A percentile compares a stretch with the other conserved stretches of the same genome.
These are phyloP conservation scores for Colletotrichum sansevieriae DNA, from an alignment of 2,329 filamentous ascomycete genomes.

Conservation along the genomic window DNA sequence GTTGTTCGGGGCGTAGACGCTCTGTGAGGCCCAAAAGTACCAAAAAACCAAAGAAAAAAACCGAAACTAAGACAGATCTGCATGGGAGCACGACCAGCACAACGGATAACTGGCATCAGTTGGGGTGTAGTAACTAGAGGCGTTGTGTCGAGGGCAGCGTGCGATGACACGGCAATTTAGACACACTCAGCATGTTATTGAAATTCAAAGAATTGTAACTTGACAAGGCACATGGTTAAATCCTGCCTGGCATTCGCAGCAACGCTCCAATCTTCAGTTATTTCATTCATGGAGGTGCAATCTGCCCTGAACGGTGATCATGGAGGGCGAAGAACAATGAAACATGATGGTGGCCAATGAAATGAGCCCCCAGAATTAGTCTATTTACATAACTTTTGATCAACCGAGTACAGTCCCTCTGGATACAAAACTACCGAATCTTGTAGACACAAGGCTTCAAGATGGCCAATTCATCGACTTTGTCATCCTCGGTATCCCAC, in stretches of 20 bases:
- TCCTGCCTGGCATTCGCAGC: no score
- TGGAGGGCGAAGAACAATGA: no score
- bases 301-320: no score
- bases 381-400: constrained; percentile 20
- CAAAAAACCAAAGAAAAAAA: not conserved
- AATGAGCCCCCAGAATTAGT: no score
- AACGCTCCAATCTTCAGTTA: no score
- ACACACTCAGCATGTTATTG: constrained; percentile 7
- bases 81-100: constrained; percentile 23
- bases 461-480: constrained; percentile 72
- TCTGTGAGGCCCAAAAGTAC: not conserved
- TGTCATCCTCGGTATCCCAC: constrained; percentile 66
- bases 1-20: constrained; percentile 68
- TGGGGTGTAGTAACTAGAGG: constrained; percentile 20
- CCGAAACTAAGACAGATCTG: not conserved
- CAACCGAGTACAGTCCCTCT: not conserved
- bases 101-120: constrained; percentile 1
- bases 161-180: constrained; percentile 1
- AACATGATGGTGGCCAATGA: no score
- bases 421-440: constrained; percentile 68
- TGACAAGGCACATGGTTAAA: not conserved
- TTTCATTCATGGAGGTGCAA: no score
- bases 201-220: not conserved
- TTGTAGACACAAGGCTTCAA: constrained; percentile 98
- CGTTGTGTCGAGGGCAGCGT: constrained; percentile 8